A percentile compares a stretch with the other conserved stretches of the same genome.
Conservation (phyloP, 345 rosid genomes). For the Aegle marmelos region DNA sequence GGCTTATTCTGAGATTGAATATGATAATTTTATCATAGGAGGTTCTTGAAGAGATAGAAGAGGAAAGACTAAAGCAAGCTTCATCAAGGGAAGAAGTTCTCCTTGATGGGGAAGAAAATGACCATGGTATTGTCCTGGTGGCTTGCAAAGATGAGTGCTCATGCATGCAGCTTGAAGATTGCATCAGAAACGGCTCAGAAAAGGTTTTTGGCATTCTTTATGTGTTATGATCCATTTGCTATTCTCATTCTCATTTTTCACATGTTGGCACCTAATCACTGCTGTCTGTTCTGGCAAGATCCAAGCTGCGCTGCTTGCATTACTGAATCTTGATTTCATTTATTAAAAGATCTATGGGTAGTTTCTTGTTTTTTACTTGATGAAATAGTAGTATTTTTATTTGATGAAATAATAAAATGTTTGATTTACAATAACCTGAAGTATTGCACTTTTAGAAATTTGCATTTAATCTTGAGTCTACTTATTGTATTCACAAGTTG, state of each 20-base stretch:
- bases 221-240: not conserved
- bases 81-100: conserved; percentile 32
- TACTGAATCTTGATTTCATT: not conserved
- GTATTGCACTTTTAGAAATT: not conserved
- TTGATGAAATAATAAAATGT: not conserved
- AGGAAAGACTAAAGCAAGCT: conserved; percentile 59
- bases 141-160: conserved; percentile 94
- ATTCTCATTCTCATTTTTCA: not conserved
- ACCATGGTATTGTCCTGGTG: conserved; percentile 69
- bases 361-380: not conserved
- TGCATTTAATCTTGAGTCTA: not conserved
- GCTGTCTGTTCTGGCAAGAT: not conserved
- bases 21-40: conserved; percentile 46
- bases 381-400: not conserved
- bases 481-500: not conserved
- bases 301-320: not conserved
- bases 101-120: conserved; percentile 40
- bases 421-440: not conserved
- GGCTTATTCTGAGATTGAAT: conserved; percentile 4
- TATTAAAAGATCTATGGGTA: not conserved
- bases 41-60: conserved; percentile 80
- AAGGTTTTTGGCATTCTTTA: conserved; percentile 41
- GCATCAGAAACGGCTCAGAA: conserved; percentile 56
- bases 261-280: not conserved
- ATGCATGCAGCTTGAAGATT: conserved; percentile 97